These are phyloP conservation scores for Peronospora belbahrii DNA, from an alignment of 352 stramenopile species.

Conservation along the genomic window DNA sequence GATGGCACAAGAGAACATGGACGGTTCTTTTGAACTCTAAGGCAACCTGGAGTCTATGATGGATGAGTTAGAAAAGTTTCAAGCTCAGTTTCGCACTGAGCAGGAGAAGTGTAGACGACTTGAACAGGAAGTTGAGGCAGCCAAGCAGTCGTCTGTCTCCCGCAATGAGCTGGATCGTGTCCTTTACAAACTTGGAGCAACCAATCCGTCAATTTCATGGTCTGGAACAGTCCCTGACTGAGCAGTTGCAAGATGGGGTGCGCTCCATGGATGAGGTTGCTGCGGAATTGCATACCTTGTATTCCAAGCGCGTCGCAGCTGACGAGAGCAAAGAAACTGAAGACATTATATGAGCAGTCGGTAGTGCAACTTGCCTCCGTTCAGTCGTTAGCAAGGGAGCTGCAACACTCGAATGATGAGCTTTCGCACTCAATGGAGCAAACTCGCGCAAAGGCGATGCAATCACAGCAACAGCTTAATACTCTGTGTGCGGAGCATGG, in stretches of 20 bases:
- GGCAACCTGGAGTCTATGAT: conserved; percentile 46
- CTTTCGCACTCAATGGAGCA: conserved; percentile 40
- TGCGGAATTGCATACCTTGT: conserved; percentile 15
- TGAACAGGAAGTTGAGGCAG: too few species aligned
- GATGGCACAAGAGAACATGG: conserved; percentile 49
- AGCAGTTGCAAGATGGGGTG: too few species aligned
- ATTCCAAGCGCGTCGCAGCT: conserved; percentile 21
- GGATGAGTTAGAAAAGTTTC: conserved; percentile 37
- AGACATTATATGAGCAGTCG: too few species aligned
- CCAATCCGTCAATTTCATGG: too few species aligned
- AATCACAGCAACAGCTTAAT: conserved; percentile 42
- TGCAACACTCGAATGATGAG: conserved; percentile 45
- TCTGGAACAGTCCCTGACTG: too few species aligned
- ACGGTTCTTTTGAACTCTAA: conserved; percentile 46
- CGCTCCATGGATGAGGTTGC: too few species aligned
- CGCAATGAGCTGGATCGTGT: too few species aligned
- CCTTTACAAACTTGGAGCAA: too few species aligned
- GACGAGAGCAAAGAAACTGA: conserved; percentile 24
- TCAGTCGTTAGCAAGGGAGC: conserved; percentile 26
- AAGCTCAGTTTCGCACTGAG: too few species aligned
- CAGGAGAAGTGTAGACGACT: too few species aligned
- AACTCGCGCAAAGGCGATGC: conserved; percentile 27
- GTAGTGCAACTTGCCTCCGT: conserved; percentile 18
- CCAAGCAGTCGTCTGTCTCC: too few species aligned
- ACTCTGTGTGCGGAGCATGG: conserved; percentile 27